Base-by-base conservation (phyloP, 257 asterid species). In the Nicotiana otophora region DNA sequence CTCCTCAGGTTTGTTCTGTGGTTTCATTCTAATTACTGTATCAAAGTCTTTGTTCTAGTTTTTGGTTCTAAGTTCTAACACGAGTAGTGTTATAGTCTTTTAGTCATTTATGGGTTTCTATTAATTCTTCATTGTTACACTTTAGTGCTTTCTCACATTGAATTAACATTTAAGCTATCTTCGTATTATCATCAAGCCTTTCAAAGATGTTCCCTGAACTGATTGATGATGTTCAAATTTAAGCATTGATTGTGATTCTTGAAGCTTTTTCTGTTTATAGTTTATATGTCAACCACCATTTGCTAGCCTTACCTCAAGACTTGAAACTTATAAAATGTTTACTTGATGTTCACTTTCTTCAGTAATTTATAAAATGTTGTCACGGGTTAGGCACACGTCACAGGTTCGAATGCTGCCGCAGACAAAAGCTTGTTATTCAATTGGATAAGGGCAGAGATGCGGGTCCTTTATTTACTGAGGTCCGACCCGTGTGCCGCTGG, bases 1-100 rank as follows among this genome's bases (percentile, higher is more conserved):
- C 83, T 82, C 95, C 97, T 79, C 97, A 96, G 98, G 99, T 96
- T 68, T 28, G 74, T 64, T 80, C 1, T 23, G 11, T 63, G 20
- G 68, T 80, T 33, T 67, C 53, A 69, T 67, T 5, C 57, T 67
- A 54, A 42, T 66, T 63, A 34, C 75, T 28, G 63, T 23, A 34
- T 54, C 80, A 74, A 74, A 23, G 26, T 57, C 3, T 19, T 57
- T 4, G 30, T 54, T 8, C 28, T 34, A 9, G 19, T 20, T 82
- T 60, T 19, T 39, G 74, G 8, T 72, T 58, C 11, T 11, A 14
- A n/a, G 64, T 76, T 82, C 39, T 74, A 48, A 12, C 23, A 23
- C 51, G 39, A 74, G 79, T 74, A 72, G 51, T 48, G 8, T 33
- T 26, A 10, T 53, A 23, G 39, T 48, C 61, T 74, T 55, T 23